Evolutionary conservation across 192 early-diverging fungal genomes (phyloP).

Genomic region (Phycomyces blakesleeanus): DNA sequence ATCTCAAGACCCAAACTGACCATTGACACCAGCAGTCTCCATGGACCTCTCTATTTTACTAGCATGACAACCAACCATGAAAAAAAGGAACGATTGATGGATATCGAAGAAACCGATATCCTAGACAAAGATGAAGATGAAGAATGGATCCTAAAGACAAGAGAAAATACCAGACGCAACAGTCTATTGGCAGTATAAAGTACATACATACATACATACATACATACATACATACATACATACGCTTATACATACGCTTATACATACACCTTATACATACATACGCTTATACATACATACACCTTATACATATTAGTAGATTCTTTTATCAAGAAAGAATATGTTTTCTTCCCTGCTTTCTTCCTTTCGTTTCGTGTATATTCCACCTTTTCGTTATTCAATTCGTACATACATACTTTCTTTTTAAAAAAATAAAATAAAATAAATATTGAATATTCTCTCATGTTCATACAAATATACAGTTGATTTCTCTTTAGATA

Average conservation of each 20-base stretch:
- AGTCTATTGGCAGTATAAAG: background rate
- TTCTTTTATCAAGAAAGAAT: no score
- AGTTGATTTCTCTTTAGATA: no score
- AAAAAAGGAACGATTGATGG: constrained; percentile 10
- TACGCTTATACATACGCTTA: background rate
- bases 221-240: background rate
- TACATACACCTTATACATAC: no score
- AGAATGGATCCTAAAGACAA: background rate
- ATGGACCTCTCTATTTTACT: constrained; percentile 25
- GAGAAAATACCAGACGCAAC: constrained; percentile 21
- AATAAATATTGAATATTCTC: no score
- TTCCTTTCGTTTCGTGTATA: no score
- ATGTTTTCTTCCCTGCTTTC: no score
- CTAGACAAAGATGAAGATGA: constrained; percentile 2
- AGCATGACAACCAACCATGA: constrained; percentile 26
- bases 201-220: background rate
- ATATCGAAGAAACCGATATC: background rate
- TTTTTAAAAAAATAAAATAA: no score
- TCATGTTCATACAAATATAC: no score
- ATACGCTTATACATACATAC: no score
- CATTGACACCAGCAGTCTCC: constrained; percentile 25
- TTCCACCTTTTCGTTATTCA: no score
- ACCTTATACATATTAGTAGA: no score
- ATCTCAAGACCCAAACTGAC: constrained; percentile 14
- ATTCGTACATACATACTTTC: no score